A percentile compares a stretch with the other conserved stretches of the same genome.
Evolutionary conservation across 306 rosid genomes (phyloP).

Genomic region (Rosa lucieae): DNA sequence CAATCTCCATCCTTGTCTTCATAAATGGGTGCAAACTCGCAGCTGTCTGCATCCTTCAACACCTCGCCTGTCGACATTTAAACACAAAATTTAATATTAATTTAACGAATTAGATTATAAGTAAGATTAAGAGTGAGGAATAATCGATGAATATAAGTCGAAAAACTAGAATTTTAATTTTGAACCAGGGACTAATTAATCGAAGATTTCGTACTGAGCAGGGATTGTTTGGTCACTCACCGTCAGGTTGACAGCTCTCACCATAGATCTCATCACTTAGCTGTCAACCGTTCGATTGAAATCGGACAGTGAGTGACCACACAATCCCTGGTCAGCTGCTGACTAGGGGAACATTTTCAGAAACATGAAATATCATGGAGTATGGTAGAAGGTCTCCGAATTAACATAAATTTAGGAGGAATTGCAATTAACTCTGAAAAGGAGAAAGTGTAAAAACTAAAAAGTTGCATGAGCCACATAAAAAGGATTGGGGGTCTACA

Average conservation of each 20-base stretch:
- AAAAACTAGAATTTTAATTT: not conserved
- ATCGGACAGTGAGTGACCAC: too few relatives aligned
- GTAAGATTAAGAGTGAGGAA: not conserved
- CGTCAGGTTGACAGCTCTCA: too few relatives aligned
- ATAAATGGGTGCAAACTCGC: slow-evolving; percentile 73
- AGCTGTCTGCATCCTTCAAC: slow-evolving; percentile 58
- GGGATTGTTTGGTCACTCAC: too few relatives aligned
- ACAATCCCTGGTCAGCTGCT: too few relatives aligned
- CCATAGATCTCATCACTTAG: too few relatives aligned
- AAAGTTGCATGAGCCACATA: not conserved
- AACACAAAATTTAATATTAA: not conserved
- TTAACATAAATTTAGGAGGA: not conserved
- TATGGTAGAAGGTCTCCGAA: not conserved
- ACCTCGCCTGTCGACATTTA: slow-evolving; percentile 57
- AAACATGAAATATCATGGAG: not conserved
- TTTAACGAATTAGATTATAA: not conserved
- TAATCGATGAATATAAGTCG: not conserved
- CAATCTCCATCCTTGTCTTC: slow-evolving; percentile 98
- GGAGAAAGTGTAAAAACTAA: not conserved
- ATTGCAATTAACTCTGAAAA: not conserved
- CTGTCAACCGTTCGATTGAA: too few relatives aligned
- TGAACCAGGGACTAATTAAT: not conserved
- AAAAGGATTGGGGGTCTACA: not conserved
- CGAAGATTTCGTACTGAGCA: not conserved
- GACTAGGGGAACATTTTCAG: too few relatives aligned